Evolutionary conservation across 805 yeast species (phyloP).

Genomic region (Blastobotrys parvus): DNA sequence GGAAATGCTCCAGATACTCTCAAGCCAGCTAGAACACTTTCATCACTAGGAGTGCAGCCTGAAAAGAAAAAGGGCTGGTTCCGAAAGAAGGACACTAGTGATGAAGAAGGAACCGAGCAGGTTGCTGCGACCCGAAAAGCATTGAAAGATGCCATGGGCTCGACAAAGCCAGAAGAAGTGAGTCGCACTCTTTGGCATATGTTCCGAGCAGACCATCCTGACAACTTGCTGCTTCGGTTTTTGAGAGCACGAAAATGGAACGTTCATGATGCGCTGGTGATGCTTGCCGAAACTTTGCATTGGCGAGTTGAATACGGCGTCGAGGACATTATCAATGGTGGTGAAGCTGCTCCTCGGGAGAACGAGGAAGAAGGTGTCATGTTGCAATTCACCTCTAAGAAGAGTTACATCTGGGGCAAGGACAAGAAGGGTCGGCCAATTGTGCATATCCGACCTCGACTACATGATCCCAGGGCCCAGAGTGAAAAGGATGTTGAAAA

Average conservation of each 20-base stretch:
- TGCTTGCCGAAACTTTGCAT: conserved; percentile 63
- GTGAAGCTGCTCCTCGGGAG: conserved; percentile 54
- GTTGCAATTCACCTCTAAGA: conserved; percentile 52
- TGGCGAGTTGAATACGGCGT: conserved; percentile 67
- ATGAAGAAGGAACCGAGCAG: conserved; percentile 6
- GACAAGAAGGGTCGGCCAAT: conserved; percentile 73
- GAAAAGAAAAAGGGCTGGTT: conserved; percentile 23
- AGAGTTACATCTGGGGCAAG: conserved; percentile 65
- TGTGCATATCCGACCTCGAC: conserved; percentile 69
- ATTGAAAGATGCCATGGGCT: conserved; percentile 43
- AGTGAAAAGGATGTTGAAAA: conserved; percentile 62
- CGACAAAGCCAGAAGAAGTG: conserved; percentile 43
- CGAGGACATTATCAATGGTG: conserved; percentile 54
- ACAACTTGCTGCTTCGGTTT: conserved; percentile 66
- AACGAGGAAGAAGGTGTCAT: conserved; percentile 37
- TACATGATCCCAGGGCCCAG: conserved; percentile 64
- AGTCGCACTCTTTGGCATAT: conserved; percentile 49
- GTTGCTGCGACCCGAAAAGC: conserved; percentile 14
- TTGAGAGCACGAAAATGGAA: conserved; percentile 85
- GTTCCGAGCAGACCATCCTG: conserved; percentile 73
- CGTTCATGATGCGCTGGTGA: conserved; percentile 53
- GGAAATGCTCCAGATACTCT: conserved; percentile 23
- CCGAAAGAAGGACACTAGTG: conserved; percentile 14
- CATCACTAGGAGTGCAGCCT: conserved; percentile 16
- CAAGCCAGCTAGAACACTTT: conserved; percentile 9